phyloP scores from a whole-genome alignment of 78 protist species.

The Neovahlkampfia damariscottae region DNA sequence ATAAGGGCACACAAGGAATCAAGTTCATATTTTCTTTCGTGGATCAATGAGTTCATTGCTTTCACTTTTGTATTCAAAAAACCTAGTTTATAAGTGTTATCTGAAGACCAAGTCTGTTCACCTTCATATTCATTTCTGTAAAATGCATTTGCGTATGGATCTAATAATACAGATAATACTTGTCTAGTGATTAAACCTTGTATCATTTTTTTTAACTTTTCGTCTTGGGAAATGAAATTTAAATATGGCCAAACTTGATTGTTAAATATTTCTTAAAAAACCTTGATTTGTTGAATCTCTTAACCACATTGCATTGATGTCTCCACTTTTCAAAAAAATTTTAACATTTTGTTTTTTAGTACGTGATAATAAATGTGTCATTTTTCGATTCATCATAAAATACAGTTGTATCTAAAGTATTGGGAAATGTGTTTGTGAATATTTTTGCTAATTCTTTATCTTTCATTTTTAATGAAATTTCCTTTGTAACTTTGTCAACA shows the following conservation, averaged over 20 bases:
- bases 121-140: neutral
- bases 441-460: constrained; percentile 10
- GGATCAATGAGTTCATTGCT: neutral
- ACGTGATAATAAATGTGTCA: neutral
- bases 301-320: constrained; percentile 53
- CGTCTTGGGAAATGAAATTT: constrained; percentile 1
- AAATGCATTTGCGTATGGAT: constrained; percentile 51
- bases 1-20: constrained; percentile 26
- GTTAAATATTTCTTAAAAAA: neutral
- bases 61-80: neutral
- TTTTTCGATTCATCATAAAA: neutral
- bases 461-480: neutral
- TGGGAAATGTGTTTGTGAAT: constrained; percentile 19
- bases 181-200: constrained; percentile 22
- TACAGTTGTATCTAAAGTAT: constrained; percentile 48
- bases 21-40: constrained; percentile 42
- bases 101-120: neutral
- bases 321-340: constrained; percentile 23
- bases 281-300: constrained; percentile 39
- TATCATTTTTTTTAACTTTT: neutral
- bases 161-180: neutral
- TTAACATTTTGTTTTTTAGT: neutral
- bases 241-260: constrained; percentile 21
- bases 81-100: no score
- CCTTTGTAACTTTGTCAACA: neutral